phyloP scores from a whole-genome alignment of 495 filamentous ascomycete species.

The Endocarpon pusillum region DNA sequence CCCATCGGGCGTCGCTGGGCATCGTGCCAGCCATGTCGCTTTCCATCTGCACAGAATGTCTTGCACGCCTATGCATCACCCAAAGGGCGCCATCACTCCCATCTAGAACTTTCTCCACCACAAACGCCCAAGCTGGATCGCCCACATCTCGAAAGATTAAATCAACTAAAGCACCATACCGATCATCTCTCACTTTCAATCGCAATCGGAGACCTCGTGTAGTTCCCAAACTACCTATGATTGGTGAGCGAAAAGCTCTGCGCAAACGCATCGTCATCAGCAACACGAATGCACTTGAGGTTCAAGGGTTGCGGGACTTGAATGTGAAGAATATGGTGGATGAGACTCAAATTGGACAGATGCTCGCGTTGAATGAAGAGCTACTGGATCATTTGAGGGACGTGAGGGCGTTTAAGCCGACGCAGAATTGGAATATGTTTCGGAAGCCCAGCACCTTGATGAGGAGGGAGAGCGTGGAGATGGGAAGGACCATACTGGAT shows the following conservation, averaged over 20 bases:
- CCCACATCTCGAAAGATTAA: no score
- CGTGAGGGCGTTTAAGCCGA: constrained; percentile 77
- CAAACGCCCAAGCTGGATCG: no score
- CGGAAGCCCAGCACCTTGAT: constrained; percentile 58
- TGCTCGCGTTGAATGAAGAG: constrained; percentile 50
- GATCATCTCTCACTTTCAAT: no score
- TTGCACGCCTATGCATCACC: no score
- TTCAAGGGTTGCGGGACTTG: constrained; percentile 46
- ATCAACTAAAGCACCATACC: no score
- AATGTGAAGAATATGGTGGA: constrained; percentile 35
- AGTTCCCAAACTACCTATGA: constrained; percentile 32
- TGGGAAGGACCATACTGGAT: constrained; percentile 43
- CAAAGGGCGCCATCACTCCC: no score
- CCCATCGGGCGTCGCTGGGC: no score
- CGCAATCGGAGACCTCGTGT: constrained; percentile 19
- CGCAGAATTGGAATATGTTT: constrained; percentile 79
- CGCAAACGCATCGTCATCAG: constrained; percentile 79
- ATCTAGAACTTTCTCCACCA: no score
- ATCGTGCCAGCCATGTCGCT: no score
- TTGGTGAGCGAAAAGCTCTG: constrained; percentile 71
- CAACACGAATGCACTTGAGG: constrained; percentile 78
- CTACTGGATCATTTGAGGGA: constrained; percentile 64
- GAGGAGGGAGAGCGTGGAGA: constrained; percentile 52
- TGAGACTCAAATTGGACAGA: constrained; percentile 36
- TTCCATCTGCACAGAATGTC: no score